phyloP scores from a whole-genome alignment of 306 rosid species.

The Acacia crassicarpa region DNA sequence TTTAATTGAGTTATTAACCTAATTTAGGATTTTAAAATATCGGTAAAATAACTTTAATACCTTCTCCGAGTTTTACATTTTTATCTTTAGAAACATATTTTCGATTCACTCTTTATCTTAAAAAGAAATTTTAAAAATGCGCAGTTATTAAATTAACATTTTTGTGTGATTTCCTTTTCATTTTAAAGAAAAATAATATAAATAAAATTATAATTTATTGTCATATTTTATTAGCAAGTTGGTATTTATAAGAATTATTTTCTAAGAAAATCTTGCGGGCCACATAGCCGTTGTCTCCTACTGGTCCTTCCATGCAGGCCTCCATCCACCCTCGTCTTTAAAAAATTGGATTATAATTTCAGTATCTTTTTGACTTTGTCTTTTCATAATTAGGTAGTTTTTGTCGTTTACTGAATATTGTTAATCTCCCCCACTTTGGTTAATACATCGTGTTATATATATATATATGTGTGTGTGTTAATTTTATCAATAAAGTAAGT shows the following conservation, averaged over 20 bases:
- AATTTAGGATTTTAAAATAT: too few species aligned
- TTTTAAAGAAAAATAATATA: neutral
- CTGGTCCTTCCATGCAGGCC: neutral
- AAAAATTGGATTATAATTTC: neutral
- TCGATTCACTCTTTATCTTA: too few species aligned
- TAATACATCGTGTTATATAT: neutral
- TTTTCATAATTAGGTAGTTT: neutral
- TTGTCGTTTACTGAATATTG: neutral
- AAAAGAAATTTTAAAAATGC: too few species aligned
- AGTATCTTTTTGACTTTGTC: neutral
- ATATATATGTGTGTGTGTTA: too few species aligned
- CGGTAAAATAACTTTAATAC: too few species aligned
- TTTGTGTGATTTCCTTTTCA: neutral
- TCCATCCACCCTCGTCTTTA: neutral
- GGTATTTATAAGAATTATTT: neutral
- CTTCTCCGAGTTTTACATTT: too few species aligned
- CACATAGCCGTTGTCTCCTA: neutral
- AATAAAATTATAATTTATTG: neutral
- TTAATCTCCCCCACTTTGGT: neutral
- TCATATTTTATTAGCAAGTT: neutral
- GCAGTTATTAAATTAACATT: too few species aligned
- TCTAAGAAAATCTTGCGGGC: neutral
- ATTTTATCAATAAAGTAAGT: too few species aligned
- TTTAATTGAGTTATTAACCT: too few species aligned
- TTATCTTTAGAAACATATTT: too few species aligned